A percentile compares a stretch with the other conserved stretches of the same genome.
Conservation (phyloP, 805 yeast genomes). For the Wilhelminamyces savonicus region DNA sequence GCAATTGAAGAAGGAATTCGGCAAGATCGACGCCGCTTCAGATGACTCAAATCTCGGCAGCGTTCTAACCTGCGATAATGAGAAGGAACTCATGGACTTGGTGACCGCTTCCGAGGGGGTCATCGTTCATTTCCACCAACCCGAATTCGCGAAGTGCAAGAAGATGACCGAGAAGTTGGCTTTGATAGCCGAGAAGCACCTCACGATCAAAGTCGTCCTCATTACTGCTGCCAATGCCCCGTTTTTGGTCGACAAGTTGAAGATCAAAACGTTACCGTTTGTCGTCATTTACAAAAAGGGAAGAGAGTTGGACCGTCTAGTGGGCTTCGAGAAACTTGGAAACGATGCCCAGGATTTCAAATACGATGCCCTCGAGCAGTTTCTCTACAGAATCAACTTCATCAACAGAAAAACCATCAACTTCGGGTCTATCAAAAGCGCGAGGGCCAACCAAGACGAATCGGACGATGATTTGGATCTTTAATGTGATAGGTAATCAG, state of each 20-base stretch:
- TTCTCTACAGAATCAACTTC: constrained; percentile 15
- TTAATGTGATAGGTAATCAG: too few species aligned
- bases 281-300: constrained; percentile 58
- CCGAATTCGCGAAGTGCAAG: constrained; percentile 53
- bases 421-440: constrained; percentile 12
- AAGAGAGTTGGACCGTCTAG: constrained; percentile 48
- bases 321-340: constrained; percentile 66
- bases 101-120: constrained; percentile 37
- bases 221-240: constrained; percentile 65
- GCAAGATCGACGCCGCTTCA: constrained; percentile 18
- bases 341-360: constrained; percentile 40
- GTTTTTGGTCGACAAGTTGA: constrained; percentile 59
- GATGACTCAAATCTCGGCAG: too few species aligned
- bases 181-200: constrained; percentile 51
- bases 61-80: constrained; percentile 34
- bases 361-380: constrained; percentile 41
- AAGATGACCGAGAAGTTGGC: constrained; percentile 44
- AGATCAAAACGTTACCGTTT: constrained; percentile 65
- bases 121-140: constrained; percentile 61
- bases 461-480: constrained; percentile 35
- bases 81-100: constrained; percentile 49
- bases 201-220: constrained; percentile 45
- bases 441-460: constrained; percentile 5
- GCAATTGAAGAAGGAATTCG: constrained; percentile 44
- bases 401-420: constrained; percentile 28